Base-by-base conservation (phyloP, 441 rosid genomes). In the Hypseocharis bilobata region DNA sequence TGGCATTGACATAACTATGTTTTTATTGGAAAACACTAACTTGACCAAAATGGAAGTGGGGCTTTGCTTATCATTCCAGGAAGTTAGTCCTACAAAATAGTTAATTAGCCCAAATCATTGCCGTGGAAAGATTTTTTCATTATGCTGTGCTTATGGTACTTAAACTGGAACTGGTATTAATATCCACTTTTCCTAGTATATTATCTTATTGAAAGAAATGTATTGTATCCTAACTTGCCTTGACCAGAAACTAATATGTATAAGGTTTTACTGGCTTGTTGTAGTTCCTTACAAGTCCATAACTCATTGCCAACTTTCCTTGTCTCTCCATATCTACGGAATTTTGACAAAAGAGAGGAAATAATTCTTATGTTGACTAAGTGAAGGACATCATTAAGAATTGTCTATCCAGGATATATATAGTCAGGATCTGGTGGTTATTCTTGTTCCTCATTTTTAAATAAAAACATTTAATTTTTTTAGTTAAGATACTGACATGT, bases 401-500 rank as follows among this genome's bases (percentile, higher is more conserved):
- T 11, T 55, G 32, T 55, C 32, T 16, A 11, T 26, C 16, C 32
- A 13, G 30, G 32, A 26, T 55, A 34, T 7, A 2, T 55, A 25
- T n/a, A n/a, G n/a, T 55, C 32, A 25, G 11, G 3, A 26, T 28
- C 60, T 26, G 60, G 14, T 11, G 60, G 20, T 5, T 2, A 11
- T 17, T 49, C 8, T 40, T 52, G 14, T 47, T 34, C 36, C 60
- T 66, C 23, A 13, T 20, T 27, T 14, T 66, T 25, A 38, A 22
- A 49, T 27, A 51, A 13, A 8, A 14, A 44, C 29, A 63, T 20
- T 49, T 17, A 20, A 42, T 42, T 42, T 66, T 28, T 4, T 19
- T 6, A 60, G 19, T 32, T 60, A 14, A 30, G 63, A 61, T 63
- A 65, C 38, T 34, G 34, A 11, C 38, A 3, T 52, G 42, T 45